Base-by-base conservation (phyloP, 768 basidiomycete species). In the Terana coerulea region DNA sequence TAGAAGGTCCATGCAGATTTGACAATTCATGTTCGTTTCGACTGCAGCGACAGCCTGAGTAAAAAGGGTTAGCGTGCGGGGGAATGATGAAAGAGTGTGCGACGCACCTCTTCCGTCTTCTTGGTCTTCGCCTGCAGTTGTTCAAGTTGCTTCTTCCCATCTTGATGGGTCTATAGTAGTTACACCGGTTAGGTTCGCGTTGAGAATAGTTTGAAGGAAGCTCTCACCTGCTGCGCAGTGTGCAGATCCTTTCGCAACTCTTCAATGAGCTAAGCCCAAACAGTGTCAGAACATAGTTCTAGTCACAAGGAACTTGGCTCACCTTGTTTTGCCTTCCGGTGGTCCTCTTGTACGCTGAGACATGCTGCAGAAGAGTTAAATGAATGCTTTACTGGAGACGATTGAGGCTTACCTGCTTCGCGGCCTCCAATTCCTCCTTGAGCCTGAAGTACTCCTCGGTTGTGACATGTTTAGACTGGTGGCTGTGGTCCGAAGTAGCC, bases 1-100 rank as follows among this genome's bases (percentile, higher is more conserved):
- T 9, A 88, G 68, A 10, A 82, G 64, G 17, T 90, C 88, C 72
- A 88, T 83, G 61, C 88, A 90, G 37, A 90, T 88, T 60, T 88
- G 87, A 60, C 88, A 90, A 59, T 81, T 81, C 15, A 86, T 64
- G 28, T 77, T 76, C 22, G 67, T 62, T 67, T 89, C 86, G 21
- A 88, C 75, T 6, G 70, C 71, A 9, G 75, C 61, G 10, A 87
- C 67, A 30, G 80, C 67, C 84, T 86, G 51, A 30, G 34, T 29
- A 12, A 19, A 24, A 41, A 21, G 33, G 34, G 29, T 25, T 29
- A 22, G 36, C 8, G 14, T 26, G 5, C 15, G 9, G 12, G 7
- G 12, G 10, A 9, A 19, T 24, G 12, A 6, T 14, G 24, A 22
- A 33, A 7, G 6, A 6, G 15, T 44, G 7, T n/a, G n/a, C 17